These are phyloP conservation scores for Silene latifolia DNA, from an alignment of 148 eudicot genomes.

Conservation along the genomic window DNA sequence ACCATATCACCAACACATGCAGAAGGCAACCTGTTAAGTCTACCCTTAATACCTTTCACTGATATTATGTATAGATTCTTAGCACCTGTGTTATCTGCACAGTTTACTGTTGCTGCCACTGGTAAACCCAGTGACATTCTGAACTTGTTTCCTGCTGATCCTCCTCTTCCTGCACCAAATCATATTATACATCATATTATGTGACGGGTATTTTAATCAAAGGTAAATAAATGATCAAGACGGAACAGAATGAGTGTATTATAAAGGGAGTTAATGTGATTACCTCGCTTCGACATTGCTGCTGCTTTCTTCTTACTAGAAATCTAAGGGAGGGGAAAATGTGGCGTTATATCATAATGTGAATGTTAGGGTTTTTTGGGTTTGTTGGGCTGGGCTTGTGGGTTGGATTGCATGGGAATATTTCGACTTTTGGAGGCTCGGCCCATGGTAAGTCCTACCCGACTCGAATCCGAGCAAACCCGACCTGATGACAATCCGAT, in stretches of 20 bases:
- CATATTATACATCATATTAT: neutral
- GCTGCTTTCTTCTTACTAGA: slow-evolving; percentile 4
- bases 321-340: neutral
- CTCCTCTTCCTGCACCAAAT: slow-evolving; percentile 67
- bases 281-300: slow-evolving; percentile 53
- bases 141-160: slow-evolving; percentile 78
- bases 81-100: slow-evolving; percentile 74
- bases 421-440: neutral
- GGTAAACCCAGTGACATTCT: slow-evolving; percentile 80
- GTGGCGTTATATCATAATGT: slow-evolving; percentile 16
- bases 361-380: slow-evolving; percentile 20
- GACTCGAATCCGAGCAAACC: too few relatives aligned
- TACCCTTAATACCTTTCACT: slow-evolving; percentile 66
- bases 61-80: slow-evolving; percentile 65
- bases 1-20: slow-evolving; percentile 51
- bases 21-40: slow-evolving; percentile 45
- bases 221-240: neutral
- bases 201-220: too few relatives aligned
- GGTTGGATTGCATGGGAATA: neutral
- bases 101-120: slow-evolving; percentile 81
- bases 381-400: neutral
- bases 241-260: too few relatives aligned
- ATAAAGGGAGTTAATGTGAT: neutral
- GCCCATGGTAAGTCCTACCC: neutral
- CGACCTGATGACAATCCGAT: too few relatives aligned